Evolutionary conservation across 176 grass and related monocot genomes (phyloP), one percentile per base, ranked within the genome.

Genomic region (Tuctoria greenei): DNA sequence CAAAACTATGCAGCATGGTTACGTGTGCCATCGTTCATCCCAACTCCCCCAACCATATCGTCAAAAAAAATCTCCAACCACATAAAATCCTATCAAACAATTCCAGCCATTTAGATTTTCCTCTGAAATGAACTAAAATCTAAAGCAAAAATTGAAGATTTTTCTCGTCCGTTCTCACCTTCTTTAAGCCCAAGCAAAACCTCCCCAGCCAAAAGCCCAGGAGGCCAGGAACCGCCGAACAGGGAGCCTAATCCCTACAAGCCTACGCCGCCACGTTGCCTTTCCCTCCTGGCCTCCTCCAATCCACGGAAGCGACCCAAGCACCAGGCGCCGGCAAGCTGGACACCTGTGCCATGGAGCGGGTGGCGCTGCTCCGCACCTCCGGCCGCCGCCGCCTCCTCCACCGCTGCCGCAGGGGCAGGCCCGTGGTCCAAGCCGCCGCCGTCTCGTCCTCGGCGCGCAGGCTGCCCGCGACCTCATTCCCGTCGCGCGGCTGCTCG

Each of bases 331-430:
- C 54, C 79, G 63, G 51, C 79, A 78, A 85, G 76, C 85, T 88
- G 82, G 74, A 72, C 73, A 82, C 86, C 80, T 79, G 41, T 67
- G 71, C 81, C 78, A 97, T 97, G 94, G 94, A 97, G 79, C 86
- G 86, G 70, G 88, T 90, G 79, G 91, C 88, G 81, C 82, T 93
- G 86, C 91, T 97, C 78, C 95, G 91, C 88, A 83, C 88, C 51
- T 88, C 86, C 71, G 86, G 73, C 67, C 77, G 86, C 67, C 77
- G 86, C 74, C 88, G 86, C 66, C 79, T 85, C 60, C 86, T 93
- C 62, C 73, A 87, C 44, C 68, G 84, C 67, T 68, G 88, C 61
- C 70, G 74, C 63, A 80, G 74, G 74, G 76, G 84, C 49, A 70
- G 81, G 64, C 11, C 79, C 20, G 28, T 84, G 25, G 61, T 87